Evolutionary conservation across 169 alveolate genomes (phyloP), one percentile per base, ranked within the genome.

Genomic region (Cyclospora cayetanensis): DNA sequence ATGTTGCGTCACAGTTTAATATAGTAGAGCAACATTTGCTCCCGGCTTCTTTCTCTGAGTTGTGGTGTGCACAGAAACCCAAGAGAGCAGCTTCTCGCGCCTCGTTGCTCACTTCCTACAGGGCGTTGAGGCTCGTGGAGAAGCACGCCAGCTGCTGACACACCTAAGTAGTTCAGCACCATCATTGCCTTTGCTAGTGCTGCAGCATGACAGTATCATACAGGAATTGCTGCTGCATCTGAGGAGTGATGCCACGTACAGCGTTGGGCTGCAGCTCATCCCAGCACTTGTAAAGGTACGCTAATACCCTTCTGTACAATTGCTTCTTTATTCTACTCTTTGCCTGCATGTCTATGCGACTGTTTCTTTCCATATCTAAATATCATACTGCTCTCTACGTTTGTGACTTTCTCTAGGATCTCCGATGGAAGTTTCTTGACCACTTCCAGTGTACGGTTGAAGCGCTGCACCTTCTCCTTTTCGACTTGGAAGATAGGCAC

Each of bases 231-330:
- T 77, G 72, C 35, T 37, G 31, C 88, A 77, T n/a, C 88, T 77
- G 18, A 50, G 88, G 31, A 27, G 18, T 29, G 70, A 77, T 43
- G 72, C 27, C 52, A 77, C 72, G 4, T 77, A 77, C 46, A 35
- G 72, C 68, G 72, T 77, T 18, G 88, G 31, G 70, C 68, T 77
- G 43, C 88, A 50, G 70, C 88, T 77, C 34, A 43, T 77, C 12
- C 88, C 88, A 27, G 88, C 88, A 5, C 88, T 77, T 0, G 88
- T 70, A 29, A 77, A 77, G 88, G 88, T 77, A 20, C 60, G 41
- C 86, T 34, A 4, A 25, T 46, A 9, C 43, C 68, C 68, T 29
- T 27, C 29, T 39, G 9, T 0, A n/a, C 42, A 9, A 7, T n/a
- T 66, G 4, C 9, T 46, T 29, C 15, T 20, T 77, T n/a, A 18